Percentiles rank a stretch among this genome's conserved stretches.
phyloP scores from a whole-genome alignment of 441 rosid species.

The Corymbia citriodora region DNA sequence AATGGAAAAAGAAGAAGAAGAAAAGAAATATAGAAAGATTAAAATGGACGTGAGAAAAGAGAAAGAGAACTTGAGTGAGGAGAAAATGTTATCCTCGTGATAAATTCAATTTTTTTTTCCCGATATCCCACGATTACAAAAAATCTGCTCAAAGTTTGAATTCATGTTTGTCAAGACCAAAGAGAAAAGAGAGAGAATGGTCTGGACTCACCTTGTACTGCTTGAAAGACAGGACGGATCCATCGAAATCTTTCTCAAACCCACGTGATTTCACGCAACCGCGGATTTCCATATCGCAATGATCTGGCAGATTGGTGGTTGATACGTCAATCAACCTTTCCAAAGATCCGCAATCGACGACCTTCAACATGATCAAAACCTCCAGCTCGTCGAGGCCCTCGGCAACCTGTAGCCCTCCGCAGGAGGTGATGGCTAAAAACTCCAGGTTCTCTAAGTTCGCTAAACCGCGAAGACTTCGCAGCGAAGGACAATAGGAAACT shows the following conservation, averaged over 20 bases:
- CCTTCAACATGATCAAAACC: background rate
- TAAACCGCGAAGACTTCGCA: background rate
- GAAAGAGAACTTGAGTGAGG: too few relatives aligned
- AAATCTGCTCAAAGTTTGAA: background rate
- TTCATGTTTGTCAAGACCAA: background rate
- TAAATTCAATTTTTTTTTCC: background rate
- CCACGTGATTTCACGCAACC: rapidly evolving
- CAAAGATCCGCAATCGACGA: background rate
- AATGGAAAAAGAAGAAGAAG: too few relatives aligned
- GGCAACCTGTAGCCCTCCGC: background rate
- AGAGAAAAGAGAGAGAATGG: background rate
- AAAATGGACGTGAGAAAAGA: too few relatives aligned
- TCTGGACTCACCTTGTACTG: background rate
- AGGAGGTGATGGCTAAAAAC: background rate
- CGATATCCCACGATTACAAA: background rate
- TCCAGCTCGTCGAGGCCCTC: background rate
- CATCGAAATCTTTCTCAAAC: background rate
- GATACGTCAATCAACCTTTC: background rate
- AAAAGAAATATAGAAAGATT: too few relatives aligned
- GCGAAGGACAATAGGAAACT: too few relatives aligned
- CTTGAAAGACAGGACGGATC: background rate
- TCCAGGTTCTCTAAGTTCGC: background rate
- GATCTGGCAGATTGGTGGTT: background rate
- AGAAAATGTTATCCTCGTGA: too few relatives aligned
- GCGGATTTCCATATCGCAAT: rapidly evolving